Percentiles rank a stretch among this genome's conserved stretches.
These are phyloP conservation scores for Cenchrus americanus DNA, from an alignment of 176 grass and related monocot genomes.

Conservation along the genomic window DNA sequence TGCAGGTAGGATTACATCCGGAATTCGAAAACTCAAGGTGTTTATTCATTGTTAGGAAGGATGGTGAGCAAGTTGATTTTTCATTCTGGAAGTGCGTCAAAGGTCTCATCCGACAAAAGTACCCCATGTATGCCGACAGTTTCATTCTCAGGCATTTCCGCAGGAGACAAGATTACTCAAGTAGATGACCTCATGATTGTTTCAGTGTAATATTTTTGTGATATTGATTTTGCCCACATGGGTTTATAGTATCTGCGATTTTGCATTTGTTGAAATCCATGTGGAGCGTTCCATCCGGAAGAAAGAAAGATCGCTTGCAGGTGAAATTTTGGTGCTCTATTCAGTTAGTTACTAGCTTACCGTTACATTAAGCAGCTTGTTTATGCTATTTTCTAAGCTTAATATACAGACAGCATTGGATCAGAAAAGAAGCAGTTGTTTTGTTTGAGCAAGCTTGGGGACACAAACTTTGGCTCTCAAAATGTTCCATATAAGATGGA, in stretches of 20 bases:
- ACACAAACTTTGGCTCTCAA: too few relatives aligned
- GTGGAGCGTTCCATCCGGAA: not conserved
- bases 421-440: not conserved
- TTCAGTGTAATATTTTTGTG: constrained; percentile 40
- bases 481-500: too few relatives aligned
- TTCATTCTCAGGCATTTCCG: constrained; percentile 95
- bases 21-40: constrained; percentile 84
- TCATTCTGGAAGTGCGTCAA: constrained; percentile 99
- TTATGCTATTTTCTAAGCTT: not conserved
- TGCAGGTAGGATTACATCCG: constrained; percentile 90
- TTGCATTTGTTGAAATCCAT: constrained; percentile 29
- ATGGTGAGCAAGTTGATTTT: constrained; percentile 79
- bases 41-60: constrained; percentile 87
- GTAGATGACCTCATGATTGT: not conserved
- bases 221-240: constrained; percentile 32
- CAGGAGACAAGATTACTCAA: constrained; percentile 67
- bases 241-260: constrained; percentile 20
- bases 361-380: not conserved
- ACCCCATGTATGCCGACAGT: constrained; percentile 82
- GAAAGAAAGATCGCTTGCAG: not conserved
- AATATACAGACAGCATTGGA: not conserved
- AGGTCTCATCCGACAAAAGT: constrained; percentile 89
- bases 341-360: not conserved
- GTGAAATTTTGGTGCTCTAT: not conserved
- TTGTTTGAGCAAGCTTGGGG: not conserved